Evolutionary conservation across 495 filamentous ascomycete species (phyloP), one percentile per base, ranked within the genome.

Genomic region (Xylaria palmicola): DNA sequence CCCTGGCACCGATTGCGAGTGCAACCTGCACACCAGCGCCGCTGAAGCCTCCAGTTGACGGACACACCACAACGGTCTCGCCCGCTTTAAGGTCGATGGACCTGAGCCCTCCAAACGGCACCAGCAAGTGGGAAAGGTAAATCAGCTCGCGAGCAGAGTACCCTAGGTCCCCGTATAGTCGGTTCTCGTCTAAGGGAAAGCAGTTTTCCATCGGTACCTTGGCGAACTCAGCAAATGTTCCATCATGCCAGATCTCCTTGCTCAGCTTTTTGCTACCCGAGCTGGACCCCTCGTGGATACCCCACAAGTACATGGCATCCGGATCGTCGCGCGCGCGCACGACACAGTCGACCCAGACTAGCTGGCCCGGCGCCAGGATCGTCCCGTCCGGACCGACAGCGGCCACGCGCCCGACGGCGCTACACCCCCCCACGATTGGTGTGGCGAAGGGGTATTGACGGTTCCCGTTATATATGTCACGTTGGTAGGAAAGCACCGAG

Each of bases 1-100:
- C 81, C 1, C 62, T 75, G 6, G 79, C 79, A 0, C 82, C 82
- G 67, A 83, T 75, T 2, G 81, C 80, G 0, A 79, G 59, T 0
- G 81, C 81, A 9, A 79, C 68, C 2, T 63, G 47, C 2, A 82
- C 79, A 1, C 74, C 78, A 1, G 69, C 74, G 15, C 79, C 74
- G 15, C 78, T 74, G 58, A 74, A 85, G 3, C 49, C 50, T 0
- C 80, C 80, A 0, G 80, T 83, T 1, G 79, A 78, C 0, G 82
- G 82, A 6, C 72, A 72, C 8, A 84, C 68, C 58, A 85, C 73
- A 17, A 85, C 65, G 0, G 72, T 73, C 62, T 85, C 77, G 6
- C 82, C 82, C 0, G 81, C 66, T 62, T 76, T 68, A 0, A 87
- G 60, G 20, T 75, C 65, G 13, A 82, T 76, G 17, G 74, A 75